Conservation (phyloP, 495 filamentous ascomycete species). For the Aspergillus funiculosus region DNA sequence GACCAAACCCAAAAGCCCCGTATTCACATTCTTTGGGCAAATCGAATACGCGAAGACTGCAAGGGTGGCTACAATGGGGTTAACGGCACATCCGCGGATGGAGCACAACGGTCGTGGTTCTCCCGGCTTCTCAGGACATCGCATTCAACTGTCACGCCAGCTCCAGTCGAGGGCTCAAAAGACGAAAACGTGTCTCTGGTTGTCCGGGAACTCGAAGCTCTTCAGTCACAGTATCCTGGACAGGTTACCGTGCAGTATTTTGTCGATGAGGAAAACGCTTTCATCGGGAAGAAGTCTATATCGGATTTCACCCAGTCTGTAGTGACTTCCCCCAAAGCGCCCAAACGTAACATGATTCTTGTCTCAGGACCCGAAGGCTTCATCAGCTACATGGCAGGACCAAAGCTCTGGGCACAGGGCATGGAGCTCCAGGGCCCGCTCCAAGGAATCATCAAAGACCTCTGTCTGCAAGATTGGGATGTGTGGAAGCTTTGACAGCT, state of each 20-base stretch:
- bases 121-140: conserved; percentile 25
- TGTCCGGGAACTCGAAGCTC: conserved; percentile 54
- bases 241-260: conserved; percentile 63
- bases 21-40: conserved; percentile 67
- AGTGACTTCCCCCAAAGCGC: conserved; percentile 12
- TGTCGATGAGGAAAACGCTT: conserved; percentile 68
- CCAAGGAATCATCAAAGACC: conserved; percentile 48
- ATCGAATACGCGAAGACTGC: conserved; percentile 53
- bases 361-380: conserved; percentile 91
- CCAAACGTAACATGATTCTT: conserved; percentile 57
- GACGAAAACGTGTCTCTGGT: conserved; percentile 36
- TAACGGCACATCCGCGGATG: conserved; percentile 14
- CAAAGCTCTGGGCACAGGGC: conserved; percentile 66
- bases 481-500: conserved; percentile 55
- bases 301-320: conserved; percentile 26
- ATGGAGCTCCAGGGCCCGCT: conserved; percentile 65
- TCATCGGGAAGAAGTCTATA: conserved; percentile 52
- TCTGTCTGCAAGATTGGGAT: conserved; percentile 51
- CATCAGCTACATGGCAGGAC: conserved; percentile 68
- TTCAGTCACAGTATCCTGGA: conserved; percentile 50
- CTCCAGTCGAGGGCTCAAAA: neutral
- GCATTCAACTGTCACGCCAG: neutral
- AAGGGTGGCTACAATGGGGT: conserved; percentile 36
- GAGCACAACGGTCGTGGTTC: conserved; percentile 29
- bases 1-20: conserved; percentile 23